phyloP scores from a whole-genome alignment of 331 rosid genomes.

The Saraca asoca region DNA sequence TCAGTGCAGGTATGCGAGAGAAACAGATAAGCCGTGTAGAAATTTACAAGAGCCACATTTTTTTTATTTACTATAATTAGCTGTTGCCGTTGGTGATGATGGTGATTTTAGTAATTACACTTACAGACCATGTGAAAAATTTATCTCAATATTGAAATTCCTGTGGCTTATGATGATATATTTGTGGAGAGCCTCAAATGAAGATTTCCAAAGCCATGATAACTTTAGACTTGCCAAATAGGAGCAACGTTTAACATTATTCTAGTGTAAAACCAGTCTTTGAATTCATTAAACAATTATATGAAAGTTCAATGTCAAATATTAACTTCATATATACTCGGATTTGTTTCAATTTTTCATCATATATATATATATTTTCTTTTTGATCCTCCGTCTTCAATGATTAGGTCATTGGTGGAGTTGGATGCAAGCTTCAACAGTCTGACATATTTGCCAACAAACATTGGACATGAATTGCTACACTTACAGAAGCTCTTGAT shows the following conservation, averaged over 20 bases:
- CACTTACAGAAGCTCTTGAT: conserved; percentile 64
- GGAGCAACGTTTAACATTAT: too few relatives aligned
- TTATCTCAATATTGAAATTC: too few relatives aligned
- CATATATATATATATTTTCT: background rate
- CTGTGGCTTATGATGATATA: too few relatives aligned
- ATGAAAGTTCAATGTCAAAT: too few relatives aligned
- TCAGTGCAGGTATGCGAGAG: conserved; percentile 66
- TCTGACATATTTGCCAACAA: conserved; percentile 88
- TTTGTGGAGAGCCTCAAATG: too few relatives aligned
- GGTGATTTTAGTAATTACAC: conserved; percentile 3
- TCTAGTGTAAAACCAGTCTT: too few relatives aligned
- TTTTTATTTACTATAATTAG: conserved; percentile 7
- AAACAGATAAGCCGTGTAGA: background rate
- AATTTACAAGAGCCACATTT: conserved; percentile 1
- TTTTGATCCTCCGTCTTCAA: conserved; percentile 21
- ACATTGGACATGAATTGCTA: conserved; percentile 71
- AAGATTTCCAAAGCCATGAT: too few relatives aligned
- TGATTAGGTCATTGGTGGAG: conserved; percentile 86
- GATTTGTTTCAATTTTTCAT: background rate
- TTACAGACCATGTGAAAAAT: conserved; percentile 18
- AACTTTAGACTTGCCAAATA: too few relatives aligned
- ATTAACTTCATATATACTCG: background rate
- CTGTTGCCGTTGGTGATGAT: conserved; percentile 1
- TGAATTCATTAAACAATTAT: too few relatives aligned
- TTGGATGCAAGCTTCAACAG: conserved; percentile 81